Evolutionary conservation across 2,329 filamentous ascomycete species (phyloP), one percentile per base, ranked within the genome.

Genomic region (Fusarium subglutinans): DNA sequence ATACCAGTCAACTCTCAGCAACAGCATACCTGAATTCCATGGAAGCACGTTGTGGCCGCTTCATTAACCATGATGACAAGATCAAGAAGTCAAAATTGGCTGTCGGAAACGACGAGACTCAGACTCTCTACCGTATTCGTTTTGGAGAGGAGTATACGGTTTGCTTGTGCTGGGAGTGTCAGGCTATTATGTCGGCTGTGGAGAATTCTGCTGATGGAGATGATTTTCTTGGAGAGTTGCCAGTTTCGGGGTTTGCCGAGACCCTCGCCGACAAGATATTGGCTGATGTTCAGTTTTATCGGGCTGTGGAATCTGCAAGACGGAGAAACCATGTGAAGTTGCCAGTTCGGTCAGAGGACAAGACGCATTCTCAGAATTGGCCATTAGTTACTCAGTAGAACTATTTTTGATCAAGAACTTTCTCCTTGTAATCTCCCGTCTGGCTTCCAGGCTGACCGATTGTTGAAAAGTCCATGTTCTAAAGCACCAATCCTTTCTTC

Each of bases 1-100:
- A 85, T 61, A 85, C 84, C 7, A 83, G 84, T 66, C 83, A 84
- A 63, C 80, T 80, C 61, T 82, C 81, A 11, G 71, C 81, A 1
- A 51, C 22, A 8, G 58, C 60, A 1, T 84, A 84, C 70, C 63
- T 43, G 6, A 43, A 60, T 40, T 68, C 69, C 3, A 70, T 71
- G 51, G 63, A 72, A 53, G 41, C 57, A 14, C 60, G 62, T 0
- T 73, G 66, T 18, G 78, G 80, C 1, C 63, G 75, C 14, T 79
- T 80, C 58, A 78, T 84, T 28, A 80, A 73, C 48, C 66, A 76
- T 24, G 73, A 77, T 38, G 75, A 77, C 33, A 77, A 74, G 62
- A 68, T 77, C 8, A 63, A 47, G 3, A 72, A 70, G 48, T 28
- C 53, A 5, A 68, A 47, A 14, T 51, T 77, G 43, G 43, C 37